Conservation (phyloP, 176 grass and related monocot species). For the Tillandsia fasciculata region DNA sequence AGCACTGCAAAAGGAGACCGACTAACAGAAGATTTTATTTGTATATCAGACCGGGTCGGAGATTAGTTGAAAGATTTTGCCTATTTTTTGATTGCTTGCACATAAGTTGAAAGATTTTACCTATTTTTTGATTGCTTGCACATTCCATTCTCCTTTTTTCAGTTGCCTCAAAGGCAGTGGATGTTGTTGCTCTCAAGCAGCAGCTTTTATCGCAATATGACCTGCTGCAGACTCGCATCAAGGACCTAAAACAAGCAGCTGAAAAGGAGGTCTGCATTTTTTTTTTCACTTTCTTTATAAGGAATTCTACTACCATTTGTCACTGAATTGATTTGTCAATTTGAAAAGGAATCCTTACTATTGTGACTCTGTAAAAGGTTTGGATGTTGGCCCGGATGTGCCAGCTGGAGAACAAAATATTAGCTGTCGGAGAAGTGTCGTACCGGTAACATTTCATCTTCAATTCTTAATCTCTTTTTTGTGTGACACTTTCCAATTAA, state of each 20-base stretch:
- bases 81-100: neutral
- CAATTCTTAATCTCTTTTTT: neutral
- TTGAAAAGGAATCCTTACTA: neutral
- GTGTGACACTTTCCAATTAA: neutral
- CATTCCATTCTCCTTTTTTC: constrained; percentile 15
- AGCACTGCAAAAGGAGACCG: neutral
- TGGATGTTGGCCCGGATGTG: constrained; percentile 94
- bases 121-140: neutral
- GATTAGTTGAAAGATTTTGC: neutral
- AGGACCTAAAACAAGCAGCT: constrained; percentile 61
- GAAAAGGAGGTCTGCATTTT: constrained; percentile 68
- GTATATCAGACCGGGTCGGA: neutral
- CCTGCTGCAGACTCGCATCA: constrained; percentile 68
- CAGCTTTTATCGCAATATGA: constrained; percentile 96
- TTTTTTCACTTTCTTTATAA: neutral
- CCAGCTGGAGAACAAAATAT: constrained; percentile 97
- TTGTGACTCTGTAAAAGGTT: constrained; percentile 39
- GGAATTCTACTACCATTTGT: too few species aligned
- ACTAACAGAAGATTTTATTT: neutral
- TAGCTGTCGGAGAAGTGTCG: constrained; percentile 81
- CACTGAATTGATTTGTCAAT: too few species aligned
- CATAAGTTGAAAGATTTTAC: neutral
- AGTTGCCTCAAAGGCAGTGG: constrained; percentile 71
- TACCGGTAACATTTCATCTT: constrained; percentile 53
- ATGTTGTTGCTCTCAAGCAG: constrained; percentile 67